These are phyloP conservation scores for Phytophthora podocarpi DNA, from an alignment of 352 stramenopile species.

Conservation along the genomic window DNA sequence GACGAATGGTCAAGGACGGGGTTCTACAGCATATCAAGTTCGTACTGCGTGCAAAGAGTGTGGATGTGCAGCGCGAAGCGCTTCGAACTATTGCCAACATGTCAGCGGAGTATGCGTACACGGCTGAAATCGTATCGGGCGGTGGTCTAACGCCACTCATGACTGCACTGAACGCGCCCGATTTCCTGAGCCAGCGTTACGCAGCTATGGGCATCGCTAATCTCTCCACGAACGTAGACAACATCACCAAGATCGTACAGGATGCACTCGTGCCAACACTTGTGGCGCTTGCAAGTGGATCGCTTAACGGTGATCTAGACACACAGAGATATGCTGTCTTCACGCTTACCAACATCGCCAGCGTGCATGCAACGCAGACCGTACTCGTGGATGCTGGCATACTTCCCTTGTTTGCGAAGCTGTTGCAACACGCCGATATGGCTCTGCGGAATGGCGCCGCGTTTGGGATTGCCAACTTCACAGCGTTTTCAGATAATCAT, in stretches of 20 bases:
- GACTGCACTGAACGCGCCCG: slow-evolving; percentile 88
- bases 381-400: slow-evolving; percentile 79
- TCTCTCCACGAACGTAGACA: slow-evolving; percentile 92
- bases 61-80: slow-evolving; percentile 94
- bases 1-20: slow-evolving; percentile 94
- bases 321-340: slow-evolving; percentile 93
- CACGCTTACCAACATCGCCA: slow-evolving; percentile 94
- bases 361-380: slow-evolving; percentile 80
- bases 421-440: slow-evolving; percentile 84
- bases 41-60: slow-evolving; percentile 89
- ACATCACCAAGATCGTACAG: slow-evolving; percentile 90
- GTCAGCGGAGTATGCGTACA: slow-evolving; percentile 94
- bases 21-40: slow-evolving; percentile 97
- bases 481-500: slow-evolving; percentile 93
- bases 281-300: slow-evolving; percentile 79
- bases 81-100: slow-evolving; percentile 95
- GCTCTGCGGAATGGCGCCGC: slow-evolving; percentile 89
- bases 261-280: slow-evolving; percentile 91
- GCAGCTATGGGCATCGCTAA: slow-evolving; percentile 96
- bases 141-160: slow-evolving; percentile 91
- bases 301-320: slow-evolving; percentile 89
- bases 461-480: slow-evolving; percentile 95
- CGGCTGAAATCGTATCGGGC: slow-evolving; percentile 89
- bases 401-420: slow-evolving; percentile 68
- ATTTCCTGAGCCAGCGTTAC: slow-evolving; percentile 94